phyloP scores from a whole-genome alignment of 2,329 filamentous ascomycete genomes.

The Reticulascus tulasneorum region DNA sequence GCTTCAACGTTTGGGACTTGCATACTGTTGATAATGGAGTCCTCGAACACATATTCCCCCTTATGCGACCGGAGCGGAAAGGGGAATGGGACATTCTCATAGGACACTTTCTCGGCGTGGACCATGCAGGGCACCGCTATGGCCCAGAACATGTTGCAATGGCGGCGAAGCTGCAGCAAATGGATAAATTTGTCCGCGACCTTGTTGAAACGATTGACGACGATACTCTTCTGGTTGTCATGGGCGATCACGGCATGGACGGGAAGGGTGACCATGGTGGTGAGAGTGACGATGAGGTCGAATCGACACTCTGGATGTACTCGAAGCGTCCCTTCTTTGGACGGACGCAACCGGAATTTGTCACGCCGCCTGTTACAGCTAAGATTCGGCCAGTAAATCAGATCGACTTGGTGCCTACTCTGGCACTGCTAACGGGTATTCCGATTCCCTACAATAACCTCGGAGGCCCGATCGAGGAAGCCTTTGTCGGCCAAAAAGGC shows the following conservation, averaged over 20 bases:
- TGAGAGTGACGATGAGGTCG: conserved; percentile 92
- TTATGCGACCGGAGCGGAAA: conserved; percentile 62
- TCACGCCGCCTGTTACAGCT: conserved; percentile 62
- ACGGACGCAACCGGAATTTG: conserved; percentile 58
- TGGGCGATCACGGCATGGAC: conserved; percentile 99
- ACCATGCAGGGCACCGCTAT: conserved; percentile 95
- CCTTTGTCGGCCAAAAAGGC: conserved; percentile 70
- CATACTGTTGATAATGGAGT: conserved; percentile 97
- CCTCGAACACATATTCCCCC: conserved; percentile 81
- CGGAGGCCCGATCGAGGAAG: conserved; percentile 88
- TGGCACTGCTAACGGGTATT: conserved; percentile 81
- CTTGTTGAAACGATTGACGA: conserved; percentile 74
- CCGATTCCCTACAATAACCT: conserved; percentile 97
- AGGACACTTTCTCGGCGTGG: conserved; percentile 90
- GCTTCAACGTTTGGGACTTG: conserved; percentile 97
- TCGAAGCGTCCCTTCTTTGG: conserved; percentile 85
- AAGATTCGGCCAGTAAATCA: conserved; percentile 75
- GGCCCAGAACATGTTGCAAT: conserved; percentile 91
- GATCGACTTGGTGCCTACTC: conserved; percentile 91
- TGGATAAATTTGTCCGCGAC: conserved; percentile 75
- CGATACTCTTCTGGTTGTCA: conserved; percentile 82
- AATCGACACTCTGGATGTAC: conserved; percentile 98
- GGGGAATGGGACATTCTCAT: conserved; percentile 90
- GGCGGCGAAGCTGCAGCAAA: conserved; percentile 84
- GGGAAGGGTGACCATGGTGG: conserved; percentile 96